Base-by-base conservation (phyloP, 306 rosid species). In the Arachis hypogaea region DNA sequence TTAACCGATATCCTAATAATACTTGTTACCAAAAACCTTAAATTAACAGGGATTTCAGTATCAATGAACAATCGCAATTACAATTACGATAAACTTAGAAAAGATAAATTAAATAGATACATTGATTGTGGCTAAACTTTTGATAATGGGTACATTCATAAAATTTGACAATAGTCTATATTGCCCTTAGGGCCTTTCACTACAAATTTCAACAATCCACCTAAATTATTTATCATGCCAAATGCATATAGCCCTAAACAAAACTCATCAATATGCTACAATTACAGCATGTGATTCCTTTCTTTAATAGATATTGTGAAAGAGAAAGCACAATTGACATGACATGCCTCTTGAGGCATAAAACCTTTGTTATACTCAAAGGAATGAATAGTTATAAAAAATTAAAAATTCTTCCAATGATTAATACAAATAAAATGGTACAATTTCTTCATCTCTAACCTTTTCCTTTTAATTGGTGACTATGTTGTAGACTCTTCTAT, bases 361-460 rank as follows among this genome's bases (percentile, higher is more conserved):
- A 73, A 73, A 49, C 62, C 62, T 57, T 14, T 50, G 64, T 45
- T 59, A 73, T 57, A 63, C 41, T 50, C 29, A 58, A 36, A 5
- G 12, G 30, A 63, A 58, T 33, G 4, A 5, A 50, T 42, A 43
- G 46, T 64, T 29, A 59, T 72, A 52, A 63, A 60, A 47, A 47
- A 41, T 73, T 72, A 52, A 63, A 60, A 47, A 47, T 49, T 73
- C 22, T 70, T 59, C 6, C 38, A 10, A 64, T 78, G 60, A 78
- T 8, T 28, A 51, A 58, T 40, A 58, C 18, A n/a, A 64, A 59
- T 50, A 42, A 45, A 45, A 43, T 9, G 51, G 30, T 50, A 75
- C 45, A 66, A 40, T 71, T 75, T 68, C 74, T 57, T 47, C 70
- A 66, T 5, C 69, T 75, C 55, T 50, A 28, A 62, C 64, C 28